These are phyloP conservation scores for Tuber melanosporum DNA, from an alignment of 495 filamentous ascomycete species.

Conservation along the genomic window DNA sequence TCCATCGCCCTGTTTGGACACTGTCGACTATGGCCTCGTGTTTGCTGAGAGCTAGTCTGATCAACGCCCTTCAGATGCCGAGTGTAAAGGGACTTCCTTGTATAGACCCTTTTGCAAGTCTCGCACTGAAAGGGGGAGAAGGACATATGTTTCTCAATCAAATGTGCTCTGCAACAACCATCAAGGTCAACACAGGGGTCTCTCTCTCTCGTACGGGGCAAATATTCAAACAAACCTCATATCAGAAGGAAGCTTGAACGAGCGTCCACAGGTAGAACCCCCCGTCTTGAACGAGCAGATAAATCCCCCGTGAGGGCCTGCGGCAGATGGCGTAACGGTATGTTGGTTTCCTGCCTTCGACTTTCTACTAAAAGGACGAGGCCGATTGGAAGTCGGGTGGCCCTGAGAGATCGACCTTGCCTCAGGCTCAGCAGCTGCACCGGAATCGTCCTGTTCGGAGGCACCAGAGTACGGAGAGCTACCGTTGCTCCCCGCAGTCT, in stretches of 20 bases:
- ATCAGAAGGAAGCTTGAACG: slow-evolving; percentile 39
- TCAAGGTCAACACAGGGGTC: slow-evolving; percentile 1
- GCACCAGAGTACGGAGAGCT: background rate
- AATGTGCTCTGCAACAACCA: slow-evolving; percentile 22
- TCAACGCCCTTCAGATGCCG: slow-evolving; percentile 27
- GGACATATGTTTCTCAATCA: slow-evolving; percentile 34
- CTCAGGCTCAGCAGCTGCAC: background rate
- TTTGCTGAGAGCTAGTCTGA: slow-evolving; percentile 4
- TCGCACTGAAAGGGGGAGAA: slow-evolving; percentile 39
- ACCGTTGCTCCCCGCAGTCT: slow-evolving; percentile 15
- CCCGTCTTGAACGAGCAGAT: slow-evolving; percentile 24
- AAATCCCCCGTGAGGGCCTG: slow-evolving; percentile 31
- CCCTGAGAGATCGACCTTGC: background rate
- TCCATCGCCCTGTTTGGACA: slow-evolving; percentile 23
- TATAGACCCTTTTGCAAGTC: slow-evolving; percentile 36
- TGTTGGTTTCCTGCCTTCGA: slow-evolving; percentile 39
- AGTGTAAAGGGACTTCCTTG: slow-evolving; percentile 36
- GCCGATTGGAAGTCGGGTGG: background rate
- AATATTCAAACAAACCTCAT: slow-evolving; percentile 32
- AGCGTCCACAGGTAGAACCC: slow-evolving; percentile 13
- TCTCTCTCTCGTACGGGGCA: background rate
- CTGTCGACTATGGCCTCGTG: slow-evolving; percentile 11
- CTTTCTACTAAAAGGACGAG: slow-evolving; percentile 34
- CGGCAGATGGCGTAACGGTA: slow-evolving; percentile 33
- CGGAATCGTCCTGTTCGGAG: background rate